Percentiles rank a stretch among this genome's conserved stretches.
Evolutionary conservation across 2,329 filamentous ascomycete genomes (phyloP).

Genomic region (Aspergillus arachidicola): DNA sequence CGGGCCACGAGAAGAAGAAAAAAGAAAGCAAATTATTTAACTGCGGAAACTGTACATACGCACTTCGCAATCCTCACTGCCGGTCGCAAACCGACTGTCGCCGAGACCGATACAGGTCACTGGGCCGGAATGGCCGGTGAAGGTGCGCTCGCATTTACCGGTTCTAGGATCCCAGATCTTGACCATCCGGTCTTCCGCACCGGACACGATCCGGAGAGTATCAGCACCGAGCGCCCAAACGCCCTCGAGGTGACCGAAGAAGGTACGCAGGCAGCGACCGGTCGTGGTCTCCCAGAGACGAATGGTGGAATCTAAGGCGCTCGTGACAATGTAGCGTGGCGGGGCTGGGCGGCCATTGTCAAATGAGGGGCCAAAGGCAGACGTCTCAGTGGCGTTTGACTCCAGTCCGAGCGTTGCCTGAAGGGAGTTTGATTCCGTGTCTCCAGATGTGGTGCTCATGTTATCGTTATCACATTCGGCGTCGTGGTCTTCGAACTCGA

Average conservation of each 20-base stretch:
- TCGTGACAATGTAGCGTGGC: conserved; percentile 89
- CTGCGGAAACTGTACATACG: conserved; percentile 75
- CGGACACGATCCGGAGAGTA: conserved; percentile 82
- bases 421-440: conserved; percentile 29
- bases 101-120: conserved; percentile 92
- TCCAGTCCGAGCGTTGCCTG: conserved; percentile 29
- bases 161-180: conserved; percentile 94
- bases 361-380: conserved; percentile 66
- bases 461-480: conserved; percentile 60
- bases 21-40: conserved; percentile 17
- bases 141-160: conserved; percentile 88
- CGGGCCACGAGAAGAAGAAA: conserved; percentile 11
- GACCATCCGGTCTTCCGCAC: conserved; percentile 90
- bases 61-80: conserved; percentile 91
- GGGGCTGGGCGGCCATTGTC: conserved; percentile 69
- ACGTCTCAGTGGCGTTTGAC: conserved; percentile 43
- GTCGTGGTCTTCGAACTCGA: conserved; percentile 78
- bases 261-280: conserved; percentile 81
- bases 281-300: conserved; percentile 87
- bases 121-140: conserved; percentile 85
- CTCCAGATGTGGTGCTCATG: conserved; percentile 39
- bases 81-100: conserved; percentile 85
- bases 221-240: conserved; percentile 93
- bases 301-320: conserved; percentile 86
- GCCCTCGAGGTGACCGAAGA: conserved; percentile 95